These are phyloP conservation scores for Haplographium delicatum DNA, from an alignment of 495 filamentous ascomycete genomes.

Conservation along the genomic window DNA sequence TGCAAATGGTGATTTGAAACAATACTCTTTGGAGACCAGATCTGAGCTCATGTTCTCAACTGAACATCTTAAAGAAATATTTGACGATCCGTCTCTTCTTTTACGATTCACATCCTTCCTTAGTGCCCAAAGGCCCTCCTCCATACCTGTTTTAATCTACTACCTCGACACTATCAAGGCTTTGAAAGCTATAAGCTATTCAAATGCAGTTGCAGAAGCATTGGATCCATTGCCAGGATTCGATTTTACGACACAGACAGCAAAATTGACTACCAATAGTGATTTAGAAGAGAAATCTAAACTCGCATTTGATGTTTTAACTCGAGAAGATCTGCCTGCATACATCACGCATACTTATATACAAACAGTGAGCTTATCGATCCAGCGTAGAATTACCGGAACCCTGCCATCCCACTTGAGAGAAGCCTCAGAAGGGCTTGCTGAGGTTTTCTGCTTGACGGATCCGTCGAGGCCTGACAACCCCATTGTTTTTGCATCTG, in stretches of 20 bases:
- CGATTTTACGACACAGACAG: conserved; percentile 37
- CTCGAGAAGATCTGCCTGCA: conserved; percentile 61
- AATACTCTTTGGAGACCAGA: conserved; percentile 51
- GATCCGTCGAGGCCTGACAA: conserved; percentile 70
- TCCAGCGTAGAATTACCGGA: conserved; percentile 52
- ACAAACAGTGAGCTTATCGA: conserved; percentile 50
- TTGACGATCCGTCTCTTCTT: conserved; percentile 57
- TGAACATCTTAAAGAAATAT: conserved; percentile 58
- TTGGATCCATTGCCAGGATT: conserved; percentile 42
- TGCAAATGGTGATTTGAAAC: conserved; percentile 14
- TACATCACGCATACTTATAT: conserved; percentile 62
- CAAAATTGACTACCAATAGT: conserved; percentile 44
- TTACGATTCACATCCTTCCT: conserved; percentile 61
- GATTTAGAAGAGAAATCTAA: conserved; percentile 53
- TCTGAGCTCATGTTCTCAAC: conserved; percentile 60
- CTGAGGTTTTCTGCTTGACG: conserved; percentile 72
- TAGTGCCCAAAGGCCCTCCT: conserved; percentile 53
- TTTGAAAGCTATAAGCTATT: conserved; percentile 64
- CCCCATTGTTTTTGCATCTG: conserved; percentile 72
- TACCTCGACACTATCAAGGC: conserved; percentile 66
- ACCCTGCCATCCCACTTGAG: conserved; percentile 46
- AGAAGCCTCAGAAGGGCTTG: conserved; percentile 62
- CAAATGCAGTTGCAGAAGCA: conserved; percentile 55
- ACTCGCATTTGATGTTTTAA: conserved; percentile 53
- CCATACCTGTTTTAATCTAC: conserved; percentile 61